Evolutionary conservation across 768 basidiomycete genomes (phyloP).

Genomic region (Psilocybe sp.): DNA sequence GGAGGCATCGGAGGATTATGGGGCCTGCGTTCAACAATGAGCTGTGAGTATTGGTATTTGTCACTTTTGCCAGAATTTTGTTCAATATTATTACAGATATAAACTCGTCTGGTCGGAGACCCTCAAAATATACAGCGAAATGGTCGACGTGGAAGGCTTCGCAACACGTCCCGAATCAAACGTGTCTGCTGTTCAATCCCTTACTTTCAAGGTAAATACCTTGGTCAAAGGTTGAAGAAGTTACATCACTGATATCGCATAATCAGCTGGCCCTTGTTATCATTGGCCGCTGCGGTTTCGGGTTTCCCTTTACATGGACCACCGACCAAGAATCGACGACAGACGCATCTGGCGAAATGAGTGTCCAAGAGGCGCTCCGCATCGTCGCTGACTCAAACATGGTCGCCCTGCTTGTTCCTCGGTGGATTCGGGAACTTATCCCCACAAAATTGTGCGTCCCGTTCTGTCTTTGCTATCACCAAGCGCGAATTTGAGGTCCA

Average conservation of each 20-base stretch:
- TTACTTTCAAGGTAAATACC: constrained; percentile 33
- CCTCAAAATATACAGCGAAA: constrained; percentile 32
- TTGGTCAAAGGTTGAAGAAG: no score
- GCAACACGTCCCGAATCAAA: constrained; percentile 21
- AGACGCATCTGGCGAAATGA: constrained; percentile 33
- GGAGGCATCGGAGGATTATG: constrained; percentile 42
- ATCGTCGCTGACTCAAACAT: constrained; percentile 29
- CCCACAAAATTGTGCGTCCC: constrained; percentile 25
- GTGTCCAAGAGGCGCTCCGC: constrained; percentile 22
- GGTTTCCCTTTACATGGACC: constrained; percentile 40
- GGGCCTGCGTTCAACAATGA: constrained; percentile 42
- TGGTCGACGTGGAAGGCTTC: constrained; percentile 37
- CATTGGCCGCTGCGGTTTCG: constrained; percentile 45
- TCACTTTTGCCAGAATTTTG: neutral
- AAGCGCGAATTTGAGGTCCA: no score
- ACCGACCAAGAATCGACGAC: constrained; percentile 25
- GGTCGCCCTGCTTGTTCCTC: constrained; percentile 26
- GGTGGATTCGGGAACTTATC: constrained; percentile 36
- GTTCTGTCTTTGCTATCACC: no score
- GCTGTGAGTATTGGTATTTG: constrained; percentile 33
- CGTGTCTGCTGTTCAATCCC: constrained; percentile 27
- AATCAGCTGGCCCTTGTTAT: constrained; percentile 39
- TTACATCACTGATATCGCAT: no score
- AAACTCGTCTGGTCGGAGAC: constrained; percentile 40
- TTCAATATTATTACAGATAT: constrained; percentile 25